These are phyloP conservation scores for Nakazawaea ernobii DNA, from an alignment of 805 yeast species.

Conservation along the genomic window DNA sequence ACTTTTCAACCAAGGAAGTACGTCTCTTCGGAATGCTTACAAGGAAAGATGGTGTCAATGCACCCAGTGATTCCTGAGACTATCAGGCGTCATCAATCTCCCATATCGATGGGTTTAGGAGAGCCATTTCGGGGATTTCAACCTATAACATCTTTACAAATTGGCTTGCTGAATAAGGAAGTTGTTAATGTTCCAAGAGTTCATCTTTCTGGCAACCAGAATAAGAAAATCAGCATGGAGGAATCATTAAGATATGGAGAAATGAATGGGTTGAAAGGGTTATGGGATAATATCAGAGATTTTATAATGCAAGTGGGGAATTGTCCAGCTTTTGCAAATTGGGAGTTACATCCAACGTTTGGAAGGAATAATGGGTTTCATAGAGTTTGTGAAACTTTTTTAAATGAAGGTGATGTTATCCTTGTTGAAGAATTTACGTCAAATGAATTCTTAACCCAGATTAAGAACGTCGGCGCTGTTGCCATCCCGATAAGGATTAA, in stretches of 20 bases:
- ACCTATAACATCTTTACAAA: slow-evolving; percentile 48
- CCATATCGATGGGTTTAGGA: slow-evolving; percentile 51
- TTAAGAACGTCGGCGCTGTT: slow-evolving; percentile 33
- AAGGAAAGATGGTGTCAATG: neutral
- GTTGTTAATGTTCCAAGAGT: too few relatives aligned
- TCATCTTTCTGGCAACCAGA: too few relatives aligned
- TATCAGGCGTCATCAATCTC: slow-evolving; percentile 37
- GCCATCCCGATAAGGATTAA: slow-evolving; percentile 32
- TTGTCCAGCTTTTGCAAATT: slow-evolving; percentile 39
- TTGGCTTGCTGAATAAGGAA: slow-evolving; percentile 29
- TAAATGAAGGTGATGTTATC: slow-evolving; percentile 44
- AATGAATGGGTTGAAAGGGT: slow-evolving; percentile 40
- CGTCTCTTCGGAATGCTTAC: neutral
- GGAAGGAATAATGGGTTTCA: slow-evolving; percentile 55
- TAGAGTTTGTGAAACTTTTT: slow-evolving; percentile 42
- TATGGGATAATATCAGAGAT: slow-evolving; percentile 33
- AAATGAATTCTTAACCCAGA: slow-evolving; percentile 36
- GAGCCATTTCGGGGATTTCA: slow-evolving; percentile 58
- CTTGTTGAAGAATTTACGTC: slow-evolving; percentile 49
- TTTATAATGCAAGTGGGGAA: slow-evolving; percentile 21
- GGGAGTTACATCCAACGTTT: slow-evolving; percentile 39
- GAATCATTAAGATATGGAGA: slow-evolving; percentile 44
- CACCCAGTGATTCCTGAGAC: slow-evolving; percentile 29
- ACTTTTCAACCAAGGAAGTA: neutral
- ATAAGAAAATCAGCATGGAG: too few relatives aligned